Evolutionary conservation across 331 rosid species (phyloP), one percentile per base, ranked within the genome.

Genomic region (Arachis monticola): DNA sequence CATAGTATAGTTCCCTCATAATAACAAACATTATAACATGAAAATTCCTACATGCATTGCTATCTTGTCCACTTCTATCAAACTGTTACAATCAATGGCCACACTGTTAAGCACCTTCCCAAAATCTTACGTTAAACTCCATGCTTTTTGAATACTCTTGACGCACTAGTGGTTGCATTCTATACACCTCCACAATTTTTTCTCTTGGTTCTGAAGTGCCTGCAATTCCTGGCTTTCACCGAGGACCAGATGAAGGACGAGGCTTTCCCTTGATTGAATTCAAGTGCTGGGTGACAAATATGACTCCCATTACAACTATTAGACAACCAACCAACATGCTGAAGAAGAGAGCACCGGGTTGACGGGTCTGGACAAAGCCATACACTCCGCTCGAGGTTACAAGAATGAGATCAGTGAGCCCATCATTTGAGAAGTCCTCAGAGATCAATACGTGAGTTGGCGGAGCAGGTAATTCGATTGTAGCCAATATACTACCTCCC

Each of bases 291-390:
- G 87, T 86, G 52, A 95, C 98, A 70, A 92, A 95, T 57, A 95
- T 84, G 67, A 95, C 88, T 64, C 88, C 99, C 99, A 95, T 95
- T 58, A 89, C 91, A 40, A 95, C 89, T 62, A 95, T 72, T 74
- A 95, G 99, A 82, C 96, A 89, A 8, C 99, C 98, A 31, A 95
- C 96, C 61, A 95, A 88, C 69, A 87, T 89, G 88, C 99, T 92
- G 88, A 95, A 95, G 81, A 95, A 95, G 77, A 95, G 90, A 51
- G 97, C 99, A 13, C 99, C 99, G 0, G 99, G 98, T 78, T 92
- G 99, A 85, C 98, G 80, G 60, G 98, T 92, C 83, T 95, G 99
- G 68, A 95, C 96, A 64, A 92, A 92, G 38, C 98, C 99, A n/a
- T 95, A 95, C 0, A 95, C 87, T 62, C 98, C 99, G 1, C 79